phyloP scores from a whole-genome alignment of 2,329 filamentous ascomycete genomes.

The Penicillium verrucosum region DNA sequence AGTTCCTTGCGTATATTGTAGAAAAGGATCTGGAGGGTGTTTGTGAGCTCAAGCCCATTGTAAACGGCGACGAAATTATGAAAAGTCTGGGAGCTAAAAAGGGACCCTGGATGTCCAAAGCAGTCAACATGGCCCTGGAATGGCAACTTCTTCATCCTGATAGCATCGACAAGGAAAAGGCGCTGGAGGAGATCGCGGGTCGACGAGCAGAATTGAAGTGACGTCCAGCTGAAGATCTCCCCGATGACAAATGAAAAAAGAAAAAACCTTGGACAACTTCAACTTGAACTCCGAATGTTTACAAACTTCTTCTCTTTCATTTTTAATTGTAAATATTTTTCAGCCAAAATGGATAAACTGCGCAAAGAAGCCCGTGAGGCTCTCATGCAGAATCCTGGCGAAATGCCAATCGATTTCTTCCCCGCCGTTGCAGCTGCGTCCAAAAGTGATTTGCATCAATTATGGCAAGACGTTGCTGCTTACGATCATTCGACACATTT shows the following conservation, averaged over 20 bases:
- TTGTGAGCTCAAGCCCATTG: constrained; percentile 58
- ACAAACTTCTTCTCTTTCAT: background rate
- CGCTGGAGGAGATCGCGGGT: constrained; percentile 58
- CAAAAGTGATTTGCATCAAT: constrained; percentile 16
- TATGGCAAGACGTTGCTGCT: constrained; percentile 34
- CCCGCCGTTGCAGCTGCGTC: background rate
- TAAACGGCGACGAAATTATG: constrained; percentile 73
- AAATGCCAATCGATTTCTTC: constrained; percentile 8
- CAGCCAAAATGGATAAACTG: constrained; percentile 26
- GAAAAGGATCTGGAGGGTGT: constrained; percentile 49
- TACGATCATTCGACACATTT: constrained; percentile 17
- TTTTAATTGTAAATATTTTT: background rate
- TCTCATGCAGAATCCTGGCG: constrained; percentile 15
- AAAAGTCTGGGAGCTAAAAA: constrained; percentile 62
- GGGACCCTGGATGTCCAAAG: constrained; percentile 78
- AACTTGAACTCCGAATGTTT: background rate
- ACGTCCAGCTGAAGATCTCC: constrained; percentile 21
- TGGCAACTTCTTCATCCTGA: constrained; percentile 85
- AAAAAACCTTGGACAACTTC: background rate
- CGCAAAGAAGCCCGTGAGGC: constrained; percentile 27
- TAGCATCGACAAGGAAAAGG: constrained; percentile 53
- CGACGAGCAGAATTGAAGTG: constrained; percentile 52
- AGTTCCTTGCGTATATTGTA: constrained; percentile 53
- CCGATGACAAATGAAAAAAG: constrained; percentile 11
- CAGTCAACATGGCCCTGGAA: constrained; percentile 73